Evolutionary conservation across 306 rosid genomes (phyloP), one percentile per base, ranked within the genome.

Genomic region (Rosa lucieae): DNA sequence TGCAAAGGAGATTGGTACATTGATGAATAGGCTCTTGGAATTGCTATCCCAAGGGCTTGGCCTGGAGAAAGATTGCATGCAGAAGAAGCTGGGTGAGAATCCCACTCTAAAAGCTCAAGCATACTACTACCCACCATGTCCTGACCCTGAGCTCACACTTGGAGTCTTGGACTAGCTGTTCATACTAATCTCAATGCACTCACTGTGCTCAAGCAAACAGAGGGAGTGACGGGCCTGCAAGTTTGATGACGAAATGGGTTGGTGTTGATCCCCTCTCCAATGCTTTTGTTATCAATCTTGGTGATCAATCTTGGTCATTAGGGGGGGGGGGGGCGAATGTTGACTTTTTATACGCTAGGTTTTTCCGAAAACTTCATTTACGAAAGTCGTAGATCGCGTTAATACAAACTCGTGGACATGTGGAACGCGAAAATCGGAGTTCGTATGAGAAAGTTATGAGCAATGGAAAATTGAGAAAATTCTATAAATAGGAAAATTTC

Each of bases 261-360:
- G 70, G 78, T 11, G 80, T 88, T 14, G 81, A 82, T 59, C 83
- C 84, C 51, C 48, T 81, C 73, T 80, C 88, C 51, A 78, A 59
- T 70, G 87, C 92, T 10, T 78, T 85, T 76, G 85, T 90, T 0
- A 72, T 88, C 80, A 88, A 90, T 65, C 2, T 88, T 5, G 90
- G 87, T 18, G 94, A 88, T 78, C 93, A 23, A 90, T 65, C 2
- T 88, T 5, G 90, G 87, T 18, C 92, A 88, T 78, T 91, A 23
- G 26, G 26, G 26, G 26, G 26, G 26, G 26, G 26, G 26, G 26
- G 26, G 26, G 26, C 26, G 26, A 23, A 23, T 23, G 29, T 29
- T 29, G 29, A 29, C 35, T 32, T 32, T 32, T 32, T 32, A 32
- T 32, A 1, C 2, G 35, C 1, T 32, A 3, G 35, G 35, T 32